Percentiles rank a stretch among this genome's conserved stretches.
phyloP scores from a whole-genome alignment of 306 rosid genomes.

The Albizia julibrissin region DNA sequence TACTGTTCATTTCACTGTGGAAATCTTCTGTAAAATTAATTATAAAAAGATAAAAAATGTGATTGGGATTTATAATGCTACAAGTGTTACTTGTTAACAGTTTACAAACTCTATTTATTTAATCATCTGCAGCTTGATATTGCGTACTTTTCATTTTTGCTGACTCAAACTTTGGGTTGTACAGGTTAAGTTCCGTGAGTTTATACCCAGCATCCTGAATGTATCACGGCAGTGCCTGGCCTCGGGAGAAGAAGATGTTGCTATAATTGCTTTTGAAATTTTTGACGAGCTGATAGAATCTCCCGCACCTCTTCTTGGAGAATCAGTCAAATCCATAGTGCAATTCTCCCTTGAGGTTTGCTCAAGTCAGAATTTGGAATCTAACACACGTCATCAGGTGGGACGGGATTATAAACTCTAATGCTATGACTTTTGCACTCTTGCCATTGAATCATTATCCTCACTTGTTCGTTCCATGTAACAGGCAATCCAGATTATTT shows the following conservation, averaged over 20 bases:
- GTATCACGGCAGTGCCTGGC: constrained; percentile 96
- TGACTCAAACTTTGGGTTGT: constrained; percentile 7
- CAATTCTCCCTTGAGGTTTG: constrained; percentile 99
- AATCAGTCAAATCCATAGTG: constrained; percentile 91
- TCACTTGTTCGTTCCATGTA: constrained; percentile 33
- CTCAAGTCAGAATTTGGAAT: constrained; percentile 87
- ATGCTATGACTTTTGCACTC: neutral
- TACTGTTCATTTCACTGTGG: constrained; percentile 5
- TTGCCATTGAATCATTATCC: constrained; percentile 30
- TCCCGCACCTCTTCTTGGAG: constrained; percentile 99
- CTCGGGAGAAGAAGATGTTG: constrained; percentile 96
- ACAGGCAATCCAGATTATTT: constrained; percentile 94
- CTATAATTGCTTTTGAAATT: constrained; percentile 93
- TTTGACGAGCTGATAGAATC: constrained; percentile 98
- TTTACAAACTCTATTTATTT: neutral
- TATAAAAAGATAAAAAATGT: neutral
- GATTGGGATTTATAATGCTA: neutral
- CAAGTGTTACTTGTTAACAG: neutral
- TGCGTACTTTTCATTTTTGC: constrained; percentile 13
- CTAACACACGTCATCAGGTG: constrained; percentile 99
- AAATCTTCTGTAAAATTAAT: neutral
- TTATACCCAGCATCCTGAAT: constrained; percentile 95
- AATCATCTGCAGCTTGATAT: constrained; percentile 1
- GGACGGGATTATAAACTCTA: constrained; percentile 36
- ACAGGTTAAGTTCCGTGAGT: constrained; percentile 92